These are phyloP conservation scores for Schwanniomyces pseudopolymorphus DNA, from an alignment of 805 yeast species.

Conservation along the genomic window DNA sequence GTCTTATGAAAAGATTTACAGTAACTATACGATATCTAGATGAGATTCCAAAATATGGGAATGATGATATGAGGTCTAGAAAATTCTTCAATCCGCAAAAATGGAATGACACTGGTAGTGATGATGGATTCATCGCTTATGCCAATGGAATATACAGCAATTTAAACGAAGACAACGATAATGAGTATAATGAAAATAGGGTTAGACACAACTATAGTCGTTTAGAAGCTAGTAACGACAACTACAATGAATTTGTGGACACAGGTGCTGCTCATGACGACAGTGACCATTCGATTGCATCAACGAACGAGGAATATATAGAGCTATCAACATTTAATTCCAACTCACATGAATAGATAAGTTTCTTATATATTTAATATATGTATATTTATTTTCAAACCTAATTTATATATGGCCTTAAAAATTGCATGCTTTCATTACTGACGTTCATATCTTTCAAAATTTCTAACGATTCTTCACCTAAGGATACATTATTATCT, in stretches of 20 bases:
- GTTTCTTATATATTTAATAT: not conserved
- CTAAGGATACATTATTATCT: constrained; percentile 6
- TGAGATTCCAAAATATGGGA: constrained; percentile 25
- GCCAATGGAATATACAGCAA: constrained; percentile 41
- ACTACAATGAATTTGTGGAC: not conserved
- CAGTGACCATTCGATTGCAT: not conserved
- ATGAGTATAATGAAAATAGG: not conserved
- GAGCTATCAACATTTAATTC: not conserved
- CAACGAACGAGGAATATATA: not conserved
- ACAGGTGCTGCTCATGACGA: not conserved
- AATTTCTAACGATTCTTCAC: constrained; percentile 3
- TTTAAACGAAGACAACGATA: constrained; percentile 4
- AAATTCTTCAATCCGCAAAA: constrained; percentile 10
- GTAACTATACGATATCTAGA: constrained; percentile 47
- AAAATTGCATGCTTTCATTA: not conserved
- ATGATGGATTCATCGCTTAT: constrained; percentile 44
- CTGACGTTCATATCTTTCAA: constrained; percentile 1
- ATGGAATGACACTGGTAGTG: constrained; percentile 34
- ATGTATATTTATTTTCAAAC: constrained; percentile 1
- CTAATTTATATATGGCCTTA: constrained; percentile 1
- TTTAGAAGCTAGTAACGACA: not conserved
- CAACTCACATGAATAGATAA: not conserved
- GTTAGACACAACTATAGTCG: not conserved
- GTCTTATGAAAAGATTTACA: constrained; percentile 70
- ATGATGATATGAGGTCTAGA: constrained; percentile 34